A percentile compares a stretch with the other conserved stretches of the same genome.
phyloP scores from a whole-genome alignment of 2,329 filamentous ascomycete species.

The Alternaria longipes region DNA sequence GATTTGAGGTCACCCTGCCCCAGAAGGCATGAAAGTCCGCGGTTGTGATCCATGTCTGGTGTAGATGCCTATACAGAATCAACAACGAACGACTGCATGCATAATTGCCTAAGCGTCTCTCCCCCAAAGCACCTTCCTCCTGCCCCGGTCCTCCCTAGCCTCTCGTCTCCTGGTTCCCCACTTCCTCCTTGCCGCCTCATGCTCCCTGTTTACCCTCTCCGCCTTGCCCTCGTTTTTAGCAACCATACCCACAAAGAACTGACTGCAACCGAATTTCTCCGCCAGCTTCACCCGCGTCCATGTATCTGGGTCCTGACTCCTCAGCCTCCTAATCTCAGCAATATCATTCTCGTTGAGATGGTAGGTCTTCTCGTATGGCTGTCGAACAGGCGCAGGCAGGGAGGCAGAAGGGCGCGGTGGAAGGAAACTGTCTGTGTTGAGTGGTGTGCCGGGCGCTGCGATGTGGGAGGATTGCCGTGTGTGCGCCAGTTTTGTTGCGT shows the following conservation, averaged over 20 bases:
- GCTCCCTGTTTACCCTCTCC: slow-evolving; percentile 55
- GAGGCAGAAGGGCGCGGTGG: slow-evolving; percentile 38
- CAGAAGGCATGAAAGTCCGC: not conserved
- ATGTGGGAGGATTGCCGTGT: slow-evolving; percentile 34
- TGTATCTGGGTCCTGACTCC: slow-evolving; percentile 63
- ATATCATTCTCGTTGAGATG: slow-evolving; percentile 67
- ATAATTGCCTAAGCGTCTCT: slow-evolving; percentile 58
- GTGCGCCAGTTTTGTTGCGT: slow-evolving; percentile 33
- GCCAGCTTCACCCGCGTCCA: slow-evolving; percentile 70
- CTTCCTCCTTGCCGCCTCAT: slow-evolving; percentile 64
- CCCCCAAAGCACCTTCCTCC: slow-evolving; percentile 69
- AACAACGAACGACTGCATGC: not conserved
- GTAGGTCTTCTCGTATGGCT: slow-evolving; percentile 66
- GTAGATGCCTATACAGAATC: not conserved
- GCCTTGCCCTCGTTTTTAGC: slow-evolving; percentile 57
- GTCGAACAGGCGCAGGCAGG: slow-evolving; percentile 61
- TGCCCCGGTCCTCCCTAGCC: slow-evolving; percentile 68
- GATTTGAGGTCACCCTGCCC: not conserved
- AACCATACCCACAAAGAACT: slow-evolving; percentile 69
- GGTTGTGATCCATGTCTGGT: not conserved
- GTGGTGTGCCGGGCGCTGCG: slow-evolving; percentile 43
- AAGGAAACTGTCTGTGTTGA: slow-evolving; percentile 23
- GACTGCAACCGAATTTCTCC: slow-evolving; percentile 69
- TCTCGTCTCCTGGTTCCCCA: slow-evolving; percentile 69
- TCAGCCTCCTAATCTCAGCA: slow-evolving; percentile 66